phyloP scores from a whole-genome alignment of 441 rosid species.

The Brassica balearica region DNA sequence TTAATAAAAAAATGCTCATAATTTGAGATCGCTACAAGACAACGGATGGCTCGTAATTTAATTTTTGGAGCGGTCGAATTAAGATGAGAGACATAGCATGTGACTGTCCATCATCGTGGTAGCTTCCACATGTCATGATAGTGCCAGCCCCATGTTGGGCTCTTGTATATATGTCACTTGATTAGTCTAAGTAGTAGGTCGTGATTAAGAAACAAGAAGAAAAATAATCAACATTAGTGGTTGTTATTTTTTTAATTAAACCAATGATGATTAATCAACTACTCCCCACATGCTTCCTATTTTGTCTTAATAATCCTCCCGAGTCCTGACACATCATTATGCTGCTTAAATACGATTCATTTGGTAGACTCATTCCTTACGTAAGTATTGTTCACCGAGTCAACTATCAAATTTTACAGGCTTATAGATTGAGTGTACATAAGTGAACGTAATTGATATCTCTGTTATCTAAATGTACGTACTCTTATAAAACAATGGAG shows the following conservation, averaged over 20 bases:
- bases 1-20: neutral
- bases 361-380: neutral
- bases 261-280: constrained; percentile 31
- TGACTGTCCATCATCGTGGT: constrained; percentile 29
- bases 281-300: constrained; percentile 32
- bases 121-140: constrained; percentile 34
- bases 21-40: neutral
- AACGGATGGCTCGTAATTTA: neutral
- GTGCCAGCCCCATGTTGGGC: constrained; percentile 22
- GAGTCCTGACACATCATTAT: constrained; percentile 5
- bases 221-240: constrained; percentile 15
- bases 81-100: constrained; percentile 34
- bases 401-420: neutral
- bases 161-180: constrained; percentile 1
- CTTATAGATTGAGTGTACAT: neutral
- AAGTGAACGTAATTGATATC: neutral
- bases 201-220: neutral
- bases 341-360: constrained; percentile 6
- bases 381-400: neutral
- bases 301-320: neutral
- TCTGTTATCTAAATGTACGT: neutral
- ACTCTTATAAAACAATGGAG: neutral
- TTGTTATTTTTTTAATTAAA: neutral
- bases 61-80: neutral
- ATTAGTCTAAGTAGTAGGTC: neutral